Evolutionary conservation across 2,329 filamentous ascomycete genomes (phyloP), one percentile per base, ranked within the genome.

Genomic region (Hymenoscyphus occultus): DNA sequence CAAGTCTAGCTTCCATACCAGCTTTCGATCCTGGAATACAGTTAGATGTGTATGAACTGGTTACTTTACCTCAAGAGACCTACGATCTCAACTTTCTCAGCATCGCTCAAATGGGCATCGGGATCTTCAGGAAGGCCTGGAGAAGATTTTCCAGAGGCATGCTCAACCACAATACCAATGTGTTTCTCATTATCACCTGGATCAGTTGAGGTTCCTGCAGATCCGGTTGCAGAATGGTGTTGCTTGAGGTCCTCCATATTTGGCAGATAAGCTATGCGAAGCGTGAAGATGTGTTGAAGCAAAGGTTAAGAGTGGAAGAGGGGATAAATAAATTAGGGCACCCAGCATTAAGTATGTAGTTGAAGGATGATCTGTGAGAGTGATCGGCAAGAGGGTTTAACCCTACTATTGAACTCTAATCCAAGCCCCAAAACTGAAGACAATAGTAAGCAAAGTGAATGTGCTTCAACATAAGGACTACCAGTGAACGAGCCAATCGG

Each of bases 101-200:
- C 86, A 1, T 84, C 83, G 39, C 81, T 86, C 70, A 89, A 77
- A 1, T 85, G 86, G 59, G 83, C 86, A 76, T 91, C 89, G 0
- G 85, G 85, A 70, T 88, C 84, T 7, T 65, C 61, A 40, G 56
- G 14, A 16, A 35, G 22, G 54, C 32, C 28, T 9, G 13, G 28
- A 16, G 28, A 14, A 6, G 28, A n/a, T 2, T 22, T 35, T 22
- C 22, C 54, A 19, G n/a, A n/a, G 22, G 45, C 9, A 19, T 19
- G 45, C 45, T 22, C 45, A 19, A 51, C 45, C 45, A 51, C n/a
- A 51, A 9, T 6, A 5, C 54, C 54, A 56, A 56, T 13, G 22
- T 56, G 31, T 13, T 57, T 57, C n/a, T 57, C 56, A 12, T 57
- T 14, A 14, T 57, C 2, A 13, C 13, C 28, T 14, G 28, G 56